phyloP scores from a whole-genome alignment of 306 rosid species.

The Arachis stenosperma region DNA sequence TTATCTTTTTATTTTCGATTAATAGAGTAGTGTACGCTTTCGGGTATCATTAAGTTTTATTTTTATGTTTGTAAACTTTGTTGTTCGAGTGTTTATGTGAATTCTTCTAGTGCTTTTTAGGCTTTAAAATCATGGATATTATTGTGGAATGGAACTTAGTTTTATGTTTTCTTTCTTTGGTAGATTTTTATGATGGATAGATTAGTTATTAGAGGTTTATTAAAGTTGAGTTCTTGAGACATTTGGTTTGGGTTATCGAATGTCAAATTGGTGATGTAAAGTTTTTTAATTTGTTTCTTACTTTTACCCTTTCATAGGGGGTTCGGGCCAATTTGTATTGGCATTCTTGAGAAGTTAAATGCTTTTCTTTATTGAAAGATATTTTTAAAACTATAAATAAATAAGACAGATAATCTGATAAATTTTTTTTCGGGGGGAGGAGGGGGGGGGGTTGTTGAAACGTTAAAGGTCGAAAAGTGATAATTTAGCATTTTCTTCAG shows the following conservation, averaged over 20 bases:
- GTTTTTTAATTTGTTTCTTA: conserved; percentile 15
- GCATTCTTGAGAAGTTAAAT: neutral
- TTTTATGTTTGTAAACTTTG: neutral
- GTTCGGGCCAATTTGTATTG: neutral
- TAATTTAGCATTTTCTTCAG: neutral
- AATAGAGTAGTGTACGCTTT: neutral
- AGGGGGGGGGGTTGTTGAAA: too few relatives aligned
- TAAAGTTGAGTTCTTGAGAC: conserved; percentile 2
- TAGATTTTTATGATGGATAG: neutral
- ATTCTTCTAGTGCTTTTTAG: neutral
- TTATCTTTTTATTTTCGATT: neutral
- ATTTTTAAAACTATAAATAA: neutral
- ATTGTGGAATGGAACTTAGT: neutral
- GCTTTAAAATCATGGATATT: neutral
- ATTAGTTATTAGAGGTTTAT: neutral
- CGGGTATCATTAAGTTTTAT: neutral
- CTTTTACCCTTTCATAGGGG: neutral
- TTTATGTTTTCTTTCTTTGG: neutral
- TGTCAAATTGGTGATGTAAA: conserved; percentile 22
- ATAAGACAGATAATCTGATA: neutral
- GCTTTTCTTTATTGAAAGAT: neutral
- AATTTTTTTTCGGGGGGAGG: neutral
- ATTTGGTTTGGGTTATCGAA: conserved; percentile 18
- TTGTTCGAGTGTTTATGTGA: neutral
- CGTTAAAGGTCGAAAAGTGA: neutral